Evolutionary conservation across 106 monocot species (phyloP).

Genomic region (Xerophyta viscosa): DNA sequence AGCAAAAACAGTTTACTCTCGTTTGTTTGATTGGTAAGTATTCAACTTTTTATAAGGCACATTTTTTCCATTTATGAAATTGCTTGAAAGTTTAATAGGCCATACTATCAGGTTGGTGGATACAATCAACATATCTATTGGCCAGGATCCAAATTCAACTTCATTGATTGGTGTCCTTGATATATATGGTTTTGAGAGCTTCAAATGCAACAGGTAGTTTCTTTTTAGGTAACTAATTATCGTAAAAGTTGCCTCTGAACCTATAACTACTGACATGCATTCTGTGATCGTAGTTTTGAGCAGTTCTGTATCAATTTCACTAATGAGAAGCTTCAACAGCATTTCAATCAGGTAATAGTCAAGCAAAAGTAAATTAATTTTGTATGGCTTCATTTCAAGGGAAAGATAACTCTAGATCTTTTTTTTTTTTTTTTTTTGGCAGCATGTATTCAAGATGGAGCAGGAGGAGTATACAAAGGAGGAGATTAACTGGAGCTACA

Average conservation of each 20-base stretch:
- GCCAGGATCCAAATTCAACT: constrained; percentile 89
- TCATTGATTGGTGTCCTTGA: constrained; percentile 90
- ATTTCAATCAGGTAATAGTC: constrained; percentile 99
- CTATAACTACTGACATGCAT: too few species aligned
- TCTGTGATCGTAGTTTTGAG: constrained; percentile 63
- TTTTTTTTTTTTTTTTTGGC: constrained; percentile 13
- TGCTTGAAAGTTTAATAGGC: too few species aligned
- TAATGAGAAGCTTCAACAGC: constrained; percentile 96
- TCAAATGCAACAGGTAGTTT: constrained; percentile 87
- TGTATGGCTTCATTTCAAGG: too few species aligned
- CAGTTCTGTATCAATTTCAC: too few species aligned
- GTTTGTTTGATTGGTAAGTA: constrained; percentile 86
- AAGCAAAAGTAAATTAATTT: too few species aligned
- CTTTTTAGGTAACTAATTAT: too few species aligned
- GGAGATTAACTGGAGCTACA: constrained; percentile 94
- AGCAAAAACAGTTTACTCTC: constrained; percentile 85
- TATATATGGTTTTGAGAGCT: constrained; percentile 98
- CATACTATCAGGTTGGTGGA: constrained; percentile 86
- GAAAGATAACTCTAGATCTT: not conserved
- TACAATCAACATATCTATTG: constrained; percentile 85
- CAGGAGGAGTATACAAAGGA: too few species aligned
- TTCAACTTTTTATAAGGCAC: not conserved
- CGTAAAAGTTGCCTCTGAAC: too few species aligned
- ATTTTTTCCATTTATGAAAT: too few species aligned
- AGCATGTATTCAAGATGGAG: constrained; percentile 97